A percentile compares a stretch with the other conserved stretches of the same genome.
Conservation (phyloP, 2,329 filamentous ascomycete genomes). For the Fonsecaea pugnacius region DNA sequence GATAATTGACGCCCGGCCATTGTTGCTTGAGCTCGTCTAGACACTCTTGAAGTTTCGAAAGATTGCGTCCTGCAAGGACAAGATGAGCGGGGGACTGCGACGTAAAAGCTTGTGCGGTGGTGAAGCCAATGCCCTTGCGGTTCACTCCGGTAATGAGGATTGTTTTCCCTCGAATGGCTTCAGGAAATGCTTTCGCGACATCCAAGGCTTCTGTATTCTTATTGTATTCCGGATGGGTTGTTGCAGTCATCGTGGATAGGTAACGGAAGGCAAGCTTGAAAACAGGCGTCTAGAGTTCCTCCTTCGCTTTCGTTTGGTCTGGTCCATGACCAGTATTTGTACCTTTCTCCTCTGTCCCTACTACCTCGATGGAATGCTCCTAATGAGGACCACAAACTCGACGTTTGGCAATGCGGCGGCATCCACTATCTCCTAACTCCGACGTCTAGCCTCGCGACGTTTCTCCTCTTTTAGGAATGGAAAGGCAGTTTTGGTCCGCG, state of each 20-base stretch:
- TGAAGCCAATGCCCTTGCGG: slow-evolving; percentile 45
- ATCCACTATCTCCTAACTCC: slow-evolving; percentile 9
- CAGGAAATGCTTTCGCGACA: slow-evolving; percentile 35
- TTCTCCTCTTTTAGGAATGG: background rate
- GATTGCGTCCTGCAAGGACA: slow-evolving; percentile 48
- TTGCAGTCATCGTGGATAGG: slow-evolving; percentile 21
- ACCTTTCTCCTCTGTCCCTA: background rate
- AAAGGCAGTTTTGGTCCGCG: background rate
- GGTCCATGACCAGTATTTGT: slow-evolving; percentile 3
- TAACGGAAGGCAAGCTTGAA: background rate
- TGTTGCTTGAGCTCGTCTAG: slow-evolving; percentile 35
- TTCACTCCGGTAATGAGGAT: slow-evolving; percentile 50
- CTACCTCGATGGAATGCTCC: background rate
- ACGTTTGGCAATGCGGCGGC: background rate
- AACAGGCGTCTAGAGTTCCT: background rate
- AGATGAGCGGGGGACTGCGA: slow-evolving; percentile 42
- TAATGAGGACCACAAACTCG: background rate
- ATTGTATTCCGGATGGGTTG: slow-evolving; percentile 20
- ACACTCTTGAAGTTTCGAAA: slow-evolving; percentile 42
- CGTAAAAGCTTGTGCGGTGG: slow-evolving; percentile 42
- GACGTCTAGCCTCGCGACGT: background rate
- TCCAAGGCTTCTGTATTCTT: slow-evolving; percentile 25
- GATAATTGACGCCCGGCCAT: slow-evolving; percentile 37
- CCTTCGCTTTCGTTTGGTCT: background rate
- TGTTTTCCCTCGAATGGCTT: slow-evolving; percentile 38